phyloP scores from a whole-genome alignment of 139 green algal species.

The Coccomyxa sp. region DNA sequence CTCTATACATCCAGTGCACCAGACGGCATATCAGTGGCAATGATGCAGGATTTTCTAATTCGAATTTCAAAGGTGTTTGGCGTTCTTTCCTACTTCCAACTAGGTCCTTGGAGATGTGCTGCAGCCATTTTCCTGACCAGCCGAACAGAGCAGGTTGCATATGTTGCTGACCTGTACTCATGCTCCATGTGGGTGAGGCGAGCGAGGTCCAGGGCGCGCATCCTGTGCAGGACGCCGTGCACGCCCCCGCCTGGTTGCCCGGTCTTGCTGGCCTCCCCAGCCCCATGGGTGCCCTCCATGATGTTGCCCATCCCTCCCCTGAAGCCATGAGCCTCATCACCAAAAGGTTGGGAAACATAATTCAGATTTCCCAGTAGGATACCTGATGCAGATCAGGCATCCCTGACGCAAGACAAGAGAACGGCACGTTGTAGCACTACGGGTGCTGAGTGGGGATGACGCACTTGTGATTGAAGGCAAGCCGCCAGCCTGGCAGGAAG shows the following conservation, averaged over 20 bases:
- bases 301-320: slow-evolving; percentile 13
- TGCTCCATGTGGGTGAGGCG: slow-evolving; percentile 49
- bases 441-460: neutral
- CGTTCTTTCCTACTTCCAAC: too few species aligned
- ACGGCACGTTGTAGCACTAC: neutral
- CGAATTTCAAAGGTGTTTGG: too few species aligned
- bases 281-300: too few species aligned
- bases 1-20: too few species aligned
- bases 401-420: neutral
- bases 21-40: too few species aligned
- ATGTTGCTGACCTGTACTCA: slow-evolving; percentile 37
- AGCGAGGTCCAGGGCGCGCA: slow-evolving; percentile 27
- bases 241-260: slow-evolving; percentile 8
- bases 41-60: too few species aligned
- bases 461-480: slow-evolving; percentile 42
- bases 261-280: neutral
- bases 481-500: slow-evolving; percentile 28
- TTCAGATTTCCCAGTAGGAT: too few species aligned
- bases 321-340: neutral
- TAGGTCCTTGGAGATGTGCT: too few species aligned
- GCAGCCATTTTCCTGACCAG: neutral
- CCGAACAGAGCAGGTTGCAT: neutral
- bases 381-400: neutral
- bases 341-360: too few species aligned
- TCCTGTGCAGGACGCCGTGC: slow-evolving; percentile 49